A percentile compares a stretch with the other conserved stretches of the same genome.
These are phyloP conservation scores for Coniferiporia weirii DNA, from an alignment of 1,284 basidiomycete species.

Conservation along the genomic window DNA sequence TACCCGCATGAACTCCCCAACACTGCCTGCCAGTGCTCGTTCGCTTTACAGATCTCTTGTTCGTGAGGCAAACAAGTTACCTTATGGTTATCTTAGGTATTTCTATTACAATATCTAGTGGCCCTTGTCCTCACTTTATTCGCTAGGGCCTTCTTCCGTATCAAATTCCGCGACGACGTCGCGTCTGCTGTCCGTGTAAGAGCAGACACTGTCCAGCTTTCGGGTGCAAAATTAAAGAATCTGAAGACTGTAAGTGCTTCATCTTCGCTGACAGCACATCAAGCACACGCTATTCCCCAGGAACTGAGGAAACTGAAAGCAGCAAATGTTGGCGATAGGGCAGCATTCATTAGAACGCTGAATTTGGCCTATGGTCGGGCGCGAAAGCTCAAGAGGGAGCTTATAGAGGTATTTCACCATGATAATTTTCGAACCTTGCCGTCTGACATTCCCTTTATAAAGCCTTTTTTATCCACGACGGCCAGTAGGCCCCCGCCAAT, in stretches of 20 bases:
- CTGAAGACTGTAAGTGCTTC: constrained; percentile 40
- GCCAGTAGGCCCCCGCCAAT: constrained; percentile 39
- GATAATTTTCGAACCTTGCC: constrained; percentile 2
- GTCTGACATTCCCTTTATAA: constrained; percentile 8
- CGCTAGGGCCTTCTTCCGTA: constrained; percentile 57
- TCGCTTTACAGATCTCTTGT: constrained; percentile 51
- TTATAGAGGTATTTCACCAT: constrained; percentile 46
- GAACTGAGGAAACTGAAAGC: constrained; percentile 48
- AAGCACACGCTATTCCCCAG: constrained; percentile 31
- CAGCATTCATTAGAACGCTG: constrained; percentile 57
- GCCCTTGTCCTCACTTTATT: constrained; percentile 17
- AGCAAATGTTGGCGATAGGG: constrained; percentile 49
- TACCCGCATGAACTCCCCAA: background rate
- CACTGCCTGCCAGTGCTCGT: background rate
- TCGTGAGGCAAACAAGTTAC: constrained; percentile 47
- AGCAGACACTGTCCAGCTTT: constrained; percentile 25
- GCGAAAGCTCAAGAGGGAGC: constrained; percentile 63
- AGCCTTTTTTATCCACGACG: constrained; percentile 50
- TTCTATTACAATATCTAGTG: background rate
- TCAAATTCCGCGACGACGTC: constrained; percentile 57
- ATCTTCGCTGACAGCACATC: background rate
- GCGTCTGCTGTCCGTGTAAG: constrained; percentile 26
- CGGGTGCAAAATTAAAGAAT: constrained; percentile 42
- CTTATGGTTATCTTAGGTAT: constrained; percentile 56
- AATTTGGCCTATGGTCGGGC: constrained; percentile 74